Evolutionary conservation across 2,329 filamentous ascomycete genomes (phyloP), one percentile per base, ranked within the genome.

Genomic region (Aspergillus transmontanensis): DNA sequence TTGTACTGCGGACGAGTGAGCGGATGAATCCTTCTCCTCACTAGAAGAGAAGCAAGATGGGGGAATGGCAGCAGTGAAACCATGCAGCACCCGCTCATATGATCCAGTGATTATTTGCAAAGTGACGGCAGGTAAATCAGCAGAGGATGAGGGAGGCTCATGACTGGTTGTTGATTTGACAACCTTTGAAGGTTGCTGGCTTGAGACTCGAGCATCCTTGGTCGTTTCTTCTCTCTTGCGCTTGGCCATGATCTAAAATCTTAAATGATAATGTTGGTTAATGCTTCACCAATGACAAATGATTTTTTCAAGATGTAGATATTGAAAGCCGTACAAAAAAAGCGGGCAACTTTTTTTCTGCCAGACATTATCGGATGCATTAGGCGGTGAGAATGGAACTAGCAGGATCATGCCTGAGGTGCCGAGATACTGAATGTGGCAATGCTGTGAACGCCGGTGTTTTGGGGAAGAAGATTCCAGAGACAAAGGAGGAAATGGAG

Each of bases 21-120:
- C 76, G 6, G 70, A 66, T 50, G 65, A 57, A 59, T 71, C 62
- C 58, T 74, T 67, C 36, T 68, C 57, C 36, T 71, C 60, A 57
- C 71, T 46, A 61, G 64, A 56, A 66, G 74, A 68, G 72, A 75
- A 65, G 14, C 64, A 61, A 12, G 66, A 63, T 19, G 72, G 65
- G 28, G 85, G 82, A 58, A 96, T 82, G 2, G 87, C 87, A n/a
- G 91, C 93, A 9, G 91, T 92, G 71, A 97, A 85, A 64, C 95
- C 95, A 77, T 99, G 95, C 23, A 99, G 86, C 57, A 96, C 88
- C 67, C 93, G 87, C 75, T 99, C 95, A 80, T 99, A 99, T 59
- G 94, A 97, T 55, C 95, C 95, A 7, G 93, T 90, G 64, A 98
- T 85, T 68, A 99, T 90, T 78, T 98, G 95, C 63, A 98, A 84